phyloP scores from a whole-genome alignment of 257 asterid genomes.

The Leptodermis oblonga region DNA sequence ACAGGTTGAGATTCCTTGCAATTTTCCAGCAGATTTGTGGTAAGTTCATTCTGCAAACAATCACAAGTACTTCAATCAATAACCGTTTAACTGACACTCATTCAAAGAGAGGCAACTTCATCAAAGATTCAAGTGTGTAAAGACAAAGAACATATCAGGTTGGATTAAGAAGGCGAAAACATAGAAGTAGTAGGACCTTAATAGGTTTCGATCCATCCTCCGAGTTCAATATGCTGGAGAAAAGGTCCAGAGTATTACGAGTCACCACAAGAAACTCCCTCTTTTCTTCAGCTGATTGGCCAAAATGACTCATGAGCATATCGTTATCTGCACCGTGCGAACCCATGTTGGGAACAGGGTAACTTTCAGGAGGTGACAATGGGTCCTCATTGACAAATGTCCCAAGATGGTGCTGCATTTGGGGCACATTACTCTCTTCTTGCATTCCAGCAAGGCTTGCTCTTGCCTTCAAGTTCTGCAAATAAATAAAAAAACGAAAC shows the following conservation, averaged over 20 bases:
- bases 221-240: slow-evolving; percentile 76
- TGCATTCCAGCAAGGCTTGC: slow-evolving; percentile 37
- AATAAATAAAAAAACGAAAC: neutral
- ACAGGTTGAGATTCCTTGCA: slow-evolving; percentile 69
- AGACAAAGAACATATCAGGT: neutral
- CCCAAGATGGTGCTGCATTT: slow-evolving; percentile 43
- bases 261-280: slow-evolving; percentile 64
- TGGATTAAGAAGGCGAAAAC: neutral
- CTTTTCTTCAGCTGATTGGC: slow-evolving; percentile 60
- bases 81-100: neutral
- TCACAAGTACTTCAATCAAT: neutral
- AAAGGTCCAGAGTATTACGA: slow-evolving; percentile 74
- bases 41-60: slow-evolving; percentile 66
- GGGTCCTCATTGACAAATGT: slow-evolving; percentile 53
- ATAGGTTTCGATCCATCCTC: slow-evolving; percentile 58
- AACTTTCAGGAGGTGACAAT: slow-evolving; percentile 50
- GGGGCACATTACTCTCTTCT: slow-evolving; percentile 33
- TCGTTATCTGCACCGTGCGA: slow-evolving; percentile 35
- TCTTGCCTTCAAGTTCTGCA: slow-evolving; percentile 65
- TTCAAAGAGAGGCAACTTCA: neutral
- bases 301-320: slow-evolving; percentile 31
- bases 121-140: neutral
- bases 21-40: slow-evolving; percentile 60
- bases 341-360: slow-evolving; percentile 53
- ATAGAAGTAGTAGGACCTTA: slow-evolving; percentile 38